These are phyloP conservation scores for Anthostomella pinea DNA, from an alignment of 2,329 filamentous ascomycete species.

Conservation along the genomic window DNA sequence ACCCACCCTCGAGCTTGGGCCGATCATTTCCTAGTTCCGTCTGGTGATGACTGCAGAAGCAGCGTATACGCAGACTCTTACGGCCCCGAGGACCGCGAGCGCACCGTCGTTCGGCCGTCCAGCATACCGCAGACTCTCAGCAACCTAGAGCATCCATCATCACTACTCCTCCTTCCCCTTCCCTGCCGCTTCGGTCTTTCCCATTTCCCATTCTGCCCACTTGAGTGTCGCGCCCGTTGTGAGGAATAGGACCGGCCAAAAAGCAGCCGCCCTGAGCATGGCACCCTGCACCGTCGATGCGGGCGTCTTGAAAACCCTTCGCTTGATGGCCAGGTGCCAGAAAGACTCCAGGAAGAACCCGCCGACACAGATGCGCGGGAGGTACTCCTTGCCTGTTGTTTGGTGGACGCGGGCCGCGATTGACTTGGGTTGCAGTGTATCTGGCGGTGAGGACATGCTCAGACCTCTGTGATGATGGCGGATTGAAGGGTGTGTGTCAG, in stretches of 20 bases:
- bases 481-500: too few relatives aligned
- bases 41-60: too few relatives aligned
- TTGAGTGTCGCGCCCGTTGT: constrained; percentile 13
- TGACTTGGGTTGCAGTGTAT: constrained; percentile 17
- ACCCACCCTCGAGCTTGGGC: too few relatives aligned
- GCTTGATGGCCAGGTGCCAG: constrained; percentile 20
- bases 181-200: constrained; percentile 4
- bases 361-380: constrained; percentile 16
- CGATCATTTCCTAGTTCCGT: too few relatives aligned
- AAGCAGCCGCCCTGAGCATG: constrained; percentile 11
- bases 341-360: constrained; percentile 20
- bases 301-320: constrained; percentile 18
- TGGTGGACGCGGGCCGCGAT: constrained; percentile 20
- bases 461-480: too few relatives aligned
- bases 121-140: neutral
- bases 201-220: constrained; percentile 24
- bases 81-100: too few relatives aligned
- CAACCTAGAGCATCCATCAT: neutral
- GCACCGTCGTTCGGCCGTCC: too few relatives aligned
- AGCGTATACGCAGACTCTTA: too few relatives aligned
- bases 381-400: constrained; percentile 20
- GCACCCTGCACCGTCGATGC: constrained; percentile 10
- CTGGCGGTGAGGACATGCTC: constrained; percentile 7
- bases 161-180: constrained; percentile 2
- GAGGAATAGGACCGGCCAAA: constrained; percentile 20